Percentiles rank a stretch among this genome's conserved stretches.
These are phyloP conservation scores for Gossypium longicalyx DNA, from an alignment of 345 rosid genomes.

Conservation along the genomic window DNA sequence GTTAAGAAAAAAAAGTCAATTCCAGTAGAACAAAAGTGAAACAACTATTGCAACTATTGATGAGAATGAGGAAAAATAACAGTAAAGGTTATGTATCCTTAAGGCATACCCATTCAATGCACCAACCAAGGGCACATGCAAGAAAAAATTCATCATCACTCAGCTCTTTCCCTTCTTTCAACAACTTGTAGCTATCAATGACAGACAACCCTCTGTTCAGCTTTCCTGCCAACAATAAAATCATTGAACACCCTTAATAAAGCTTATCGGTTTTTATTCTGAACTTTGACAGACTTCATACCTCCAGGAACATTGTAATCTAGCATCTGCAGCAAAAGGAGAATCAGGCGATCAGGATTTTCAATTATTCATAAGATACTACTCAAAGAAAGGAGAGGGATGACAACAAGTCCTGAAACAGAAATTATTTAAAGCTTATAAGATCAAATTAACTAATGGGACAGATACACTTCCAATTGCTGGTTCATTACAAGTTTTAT, in stretches of 20 bases:
- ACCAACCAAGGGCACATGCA: conserved; percentile 81
- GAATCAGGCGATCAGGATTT: neutral
- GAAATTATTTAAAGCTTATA: neutral
- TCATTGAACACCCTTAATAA: neutral
- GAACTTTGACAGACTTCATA: conserved; percentile 15
- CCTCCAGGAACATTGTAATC: conserved; percentile 95
- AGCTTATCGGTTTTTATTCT: neutral
- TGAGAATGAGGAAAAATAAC: neutral
- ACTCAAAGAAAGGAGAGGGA: neutral
- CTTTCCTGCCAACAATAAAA: conserved; percentile 46
- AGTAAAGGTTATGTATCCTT: neutral
- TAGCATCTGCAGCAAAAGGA: conserved; percentile 57
- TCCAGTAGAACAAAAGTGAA: neutral
- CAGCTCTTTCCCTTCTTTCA: conserved; percentile 59
- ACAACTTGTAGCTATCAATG: conserved; percentile 61
- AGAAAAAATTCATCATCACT: conserved; percentile 62
- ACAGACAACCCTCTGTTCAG: conserved; percentile 89
- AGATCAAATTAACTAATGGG: neutral
- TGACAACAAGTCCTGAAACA: neutral
- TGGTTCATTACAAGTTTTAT: neutral
- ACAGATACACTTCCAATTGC: neutral
- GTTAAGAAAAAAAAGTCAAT: neutral
- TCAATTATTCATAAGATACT: neutral
- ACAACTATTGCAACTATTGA: neutral
- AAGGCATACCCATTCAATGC: conserved; percentile 71